phyloP scores from a whole-genome alignment of 352 stramenopile genomes.

The Globisporangium heterothallicum region DNA sequence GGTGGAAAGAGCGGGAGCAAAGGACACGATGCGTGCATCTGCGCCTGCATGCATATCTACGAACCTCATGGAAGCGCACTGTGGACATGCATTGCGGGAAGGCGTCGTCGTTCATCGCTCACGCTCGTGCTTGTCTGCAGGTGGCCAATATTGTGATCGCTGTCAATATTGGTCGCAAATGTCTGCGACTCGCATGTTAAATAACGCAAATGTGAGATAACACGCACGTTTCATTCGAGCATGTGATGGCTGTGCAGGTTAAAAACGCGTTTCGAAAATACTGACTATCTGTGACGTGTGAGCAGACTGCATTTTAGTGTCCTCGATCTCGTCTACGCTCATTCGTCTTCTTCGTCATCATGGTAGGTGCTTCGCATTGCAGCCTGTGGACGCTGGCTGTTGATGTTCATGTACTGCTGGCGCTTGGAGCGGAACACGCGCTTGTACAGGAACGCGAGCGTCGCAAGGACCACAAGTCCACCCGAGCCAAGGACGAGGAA shows the following conservation, averaged over 20 bases:
- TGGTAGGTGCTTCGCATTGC: not conserved
- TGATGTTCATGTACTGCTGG: constrained; percentile 73
- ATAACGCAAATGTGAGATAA: no score
- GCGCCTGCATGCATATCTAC: not conserved
- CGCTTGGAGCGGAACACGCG: constrained; percentile 55
- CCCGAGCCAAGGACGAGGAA: constrained; percentile 63
- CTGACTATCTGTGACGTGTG: not conserved
- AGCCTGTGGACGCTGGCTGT: constrained; percentile 19
- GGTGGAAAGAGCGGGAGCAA: not conserved
- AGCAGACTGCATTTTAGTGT: not conserved
- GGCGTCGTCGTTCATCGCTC: constrained; percentile 27
- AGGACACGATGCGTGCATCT: not conserved
- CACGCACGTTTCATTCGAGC: no score
- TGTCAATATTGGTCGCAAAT: not conserved
- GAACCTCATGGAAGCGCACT: constrained; percentile 65
- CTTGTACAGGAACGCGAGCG: constrained; percentile 61
- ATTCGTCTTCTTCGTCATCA: constrained; percentile 3
- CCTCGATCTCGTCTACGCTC: not conserved
- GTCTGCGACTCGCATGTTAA: no score
- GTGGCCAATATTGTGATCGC: not conserved
- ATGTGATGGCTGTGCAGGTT: no score
- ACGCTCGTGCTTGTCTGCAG: not conserved
- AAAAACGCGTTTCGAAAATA: no score
- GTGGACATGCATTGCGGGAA: constrained; percentile 57
- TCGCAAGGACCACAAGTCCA: constrained; percentile 51